Evolutionary conservation across 225 moss, liverwort and hornwort species (phyloP), one percentile per base, ranked within the genome.

Genomic region (Polytrichum formosum): DNA sequence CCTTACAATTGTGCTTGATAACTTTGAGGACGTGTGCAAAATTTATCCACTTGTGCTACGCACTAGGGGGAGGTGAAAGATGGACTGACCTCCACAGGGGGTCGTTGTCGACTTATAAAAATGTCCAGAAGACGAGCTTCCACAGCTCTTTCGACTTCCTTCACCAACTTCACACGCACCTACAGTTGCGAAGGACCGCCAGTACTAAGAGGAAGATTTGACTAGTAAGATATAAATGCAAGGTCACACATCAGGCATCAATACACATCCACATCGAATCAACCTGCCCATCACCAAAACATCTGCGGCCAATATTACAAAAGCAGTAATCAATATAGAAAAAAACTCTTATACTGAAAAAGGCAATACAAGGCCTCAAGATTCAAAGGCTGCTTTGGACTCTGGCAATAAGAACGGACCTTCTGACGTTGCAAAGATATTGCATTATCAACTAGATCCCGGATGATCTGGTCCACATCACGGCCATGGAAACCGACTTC

Each of bases 401-500:
- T 10, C 46, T 46, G 46, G 46, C 46, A 46, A 46, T 3, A 26
- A 58, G 16, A 29, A 26, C 73, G 6, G n/a, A 93, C 95, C 90
- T 96, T 96, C 25, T 93, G 91, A 18, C 95, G 88, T 73, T 96
- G 91, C 78, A 96, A 78, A 56, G 87, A 83, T 58, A 93, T 93
- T 46, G 95, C 95, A 77, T 93, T 96, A 74, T 93, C 93, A 63
- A 96, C 95, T 74, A 96, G 75, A 68, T 93, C 91, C 66, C 81
- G 72, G 70, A 93, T 96, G 18, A 93, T 96, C 62, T 96, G 90
- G 76, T 93, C 93, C n/a, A 96, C 95, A 76, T 96, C 91, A 46
- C 90, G 83, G 18, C 95, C 93, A 83, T 96, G 93, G 59, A 96
- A 96, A 31, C 95, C 93, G 71, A 93, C 95, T 81, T 96, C 93